Conservation (phyloP, 2,329 filamentous ascomycete species). For the Pyrenophora teres region DNA sequence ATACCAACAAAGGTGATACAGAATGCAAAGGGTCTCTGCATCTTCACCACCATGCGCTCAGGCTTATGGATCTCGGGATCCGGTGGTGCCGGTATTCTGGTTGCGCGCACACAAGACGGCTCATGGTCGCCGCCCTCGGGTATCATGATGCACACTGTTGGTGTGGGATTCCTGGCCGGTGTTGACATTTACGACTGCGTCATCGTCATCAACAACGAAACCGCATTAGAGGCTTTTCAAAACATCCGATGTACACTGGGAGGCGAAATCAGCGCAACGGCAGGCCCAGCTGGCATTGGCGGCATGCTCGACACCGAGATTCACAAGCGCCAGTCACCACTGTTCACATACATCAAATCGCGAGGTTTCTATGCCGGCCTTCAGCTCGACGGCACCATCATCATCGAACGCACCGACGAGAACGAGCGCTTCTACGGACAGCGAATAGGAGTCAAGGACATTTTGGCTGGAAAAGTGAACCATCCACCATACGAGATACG, state of each 20-base stretch:
- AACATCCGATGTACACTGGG: constrained; percentile 79
- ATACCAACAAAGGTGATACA: constrained; percentile 84
- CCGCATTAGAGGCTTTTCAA: constrained; percentile 83
- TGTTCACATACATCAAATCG: constrained; percentile 88
- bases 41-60: constrained; percentile 95
- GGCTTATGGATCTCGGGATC: constrained; percentile 91
- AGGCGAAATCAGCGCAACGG: constrained; percentile 75
- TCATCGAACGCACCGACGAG: constrained; percentile 85
- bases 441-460: constrained; percentile 64
- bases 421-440: constrained; percentile 85
- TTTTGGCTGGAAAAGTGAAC: constrained; percentile 64
- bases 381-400: constrained; percentile 82
- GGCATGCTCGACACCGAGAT: constrained; percentile 72
- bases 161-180: constrained; percentile 85
- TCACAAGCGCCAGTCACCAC: constrained; percentile 69
- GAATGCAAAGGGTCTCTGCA: constrained; percentile 85
- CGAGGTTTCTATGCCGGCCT: constrained; percentile 87
- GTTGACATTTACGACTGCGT: constrained; percentile 97
- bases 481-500: constrained; percentile 61
- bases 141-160: constrained; percentile 87
- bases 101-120: constrained; percentile 82
- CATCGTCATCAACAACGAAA: constrained; percentile 84
- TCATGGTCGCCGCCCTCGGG: constrained; percentile 91
- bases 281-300: constrained; percentile 78
- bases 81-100: constrained; percentile 84